Conservation (phyloP, 345 rosid species). For the Melaleuca alternifolia region DNA sequence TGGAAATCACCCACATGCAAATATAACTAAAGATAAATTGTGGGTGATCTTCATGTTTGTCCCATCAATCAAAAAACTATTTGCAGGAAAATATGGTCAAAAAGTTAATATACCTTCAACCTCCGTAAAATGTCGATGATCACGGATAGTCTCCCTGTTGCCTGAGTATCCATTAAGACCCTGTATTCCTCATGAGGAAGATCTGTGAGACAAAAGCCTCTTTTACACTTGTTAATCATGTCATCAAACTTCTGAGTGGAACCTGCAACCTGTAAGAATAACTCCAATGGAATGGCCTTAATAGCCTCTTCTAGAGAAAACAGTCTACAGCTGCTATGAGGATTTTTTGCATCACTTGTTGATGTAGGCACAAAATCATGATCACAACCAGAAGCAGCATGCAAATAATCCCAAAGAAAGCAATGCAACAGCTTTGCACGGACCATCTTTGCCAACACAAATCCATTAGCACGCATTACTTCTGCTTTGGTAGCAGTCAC, state of each 20-base stretch:
- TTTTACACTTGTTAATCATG: slow-evolving; percentile 70
- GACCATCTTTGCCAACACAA: slow-evolving; percentile 89
- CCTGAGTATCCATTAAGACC: slow-evolving; percentile 66
- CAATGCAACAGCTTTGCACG: slow-evolving; percentile 76
- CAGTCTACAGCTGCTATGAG: slow-evolving; percentile 28
- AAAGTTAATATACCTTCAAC: slow-evolving; percentile 52
- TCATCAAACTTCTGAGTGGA: slow-evolving; percentile 55
- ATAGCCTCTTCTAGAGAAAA: slow-evolving; percentile 73
- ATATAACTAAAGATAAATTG: not conserved
- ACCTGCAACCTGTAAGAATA: slow-evolving; percentile 85
- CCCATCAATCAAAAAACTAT: not conserved
- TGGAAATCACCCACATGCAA: not conserved
- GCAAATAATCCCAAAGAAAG: slow-evolving; percentile 69
- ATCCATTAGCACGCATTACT: slow-evolving; percentile 90
- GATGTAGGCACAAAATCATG: slow-evolving; percentile 26
- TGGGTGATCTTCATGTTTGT: not conserved
- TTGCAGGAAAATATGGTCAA: not conserved
- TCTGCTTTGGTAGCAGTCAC: slow-evolving; percentile 40
- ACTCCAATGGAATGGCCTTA: slow-evolving; percentile 71
- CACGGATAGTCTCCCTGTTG: slow-evolving; percentile 74
- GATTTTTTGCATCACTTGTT: slow-evolving; percentile 14
- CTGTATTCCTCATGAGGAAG: slow-evolving; percentile 61
- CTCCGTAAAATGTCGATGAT: slow-evolving; percentile 73
- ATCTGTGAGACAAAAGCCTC: slow-evolving; percentile 58
- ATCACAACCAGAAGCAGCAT: slow-evolving; percentile 41